These are phyloP conservation scores for Saccharomycopsis schoenii DNA, from an alignment of 805 yeast genomes.

Conservation along the genomic window DNA sequence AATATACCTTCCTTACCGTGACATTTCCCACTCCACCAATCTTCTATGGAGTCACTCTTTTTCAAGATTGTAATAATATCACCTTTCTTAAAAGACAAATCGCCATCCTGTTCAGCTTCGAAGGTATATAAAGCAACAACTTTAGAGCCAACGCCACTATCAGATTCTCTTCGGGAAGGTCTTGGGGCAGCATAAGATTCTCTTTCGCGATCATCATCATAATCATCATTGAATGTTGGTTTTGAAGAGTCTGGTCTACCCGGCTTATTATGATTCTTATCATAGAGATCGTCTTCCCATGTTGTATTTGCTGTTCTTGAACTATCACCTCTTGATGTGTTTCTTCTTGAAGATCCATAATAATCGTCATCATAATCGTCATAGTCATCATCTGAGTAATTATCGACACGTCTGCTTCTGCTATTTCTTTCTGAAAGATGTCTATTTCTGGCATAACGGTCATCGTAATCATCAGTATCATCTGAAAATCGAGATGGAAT, in stretches of 20 bases:
- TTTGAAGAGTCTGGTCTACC: slow-evolving; percentile 28
- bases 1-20: slow-evolving; percentile 84
- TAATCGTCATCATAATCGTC: slow-evolving; percentile 23
- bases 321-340: slow-evolving; percentile 14
- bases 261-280: slow-evolving; percentile 34
- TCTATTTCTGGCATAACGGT: slow-evolving; percentile 21
- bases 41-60: slow-evolving; percentile 81
- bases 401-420: slow-evolving; percentile 23
- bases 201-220: slow-evolving; percentile 34
- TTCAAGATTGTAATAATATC: slow-evolving; percentile 82
- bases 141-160: slow-evolving; percentile 41
- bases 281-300: slow-evolving; percentile 88
- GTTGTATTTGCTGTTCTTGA: slow-evolving; percentile 27
- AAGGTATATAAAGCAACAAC: slow-evolving; percentile 87
- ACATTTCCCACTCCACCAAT: slow-evolving; percentile 97
- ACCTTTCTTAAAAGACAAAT: slow-evolving; percentile 86
- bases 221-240: slow-evolving; percentile 30
- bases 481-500: slow-evolving; percentile 61
- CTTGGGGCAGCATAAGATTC: slow-evolving; percentile 20
- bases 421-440: slow-evolving; percentile 24
- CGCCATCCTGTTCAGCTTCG: slow-evolving; percentile 90
- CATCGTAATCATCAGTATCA: slow-evolving; percentile 40
- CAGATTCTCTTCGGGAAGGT: neutral
- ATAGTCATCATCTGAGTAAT: slow-evolving; percentile 22
- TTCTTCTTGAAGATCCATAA: slow-evolving; percentile 5